Evolutionary conservation across 495 filamentous ascomycete species (phyloP), one percentile per base, ranked within the genome.

Genomic region (Hyaloscypha bicolor): DNA sequence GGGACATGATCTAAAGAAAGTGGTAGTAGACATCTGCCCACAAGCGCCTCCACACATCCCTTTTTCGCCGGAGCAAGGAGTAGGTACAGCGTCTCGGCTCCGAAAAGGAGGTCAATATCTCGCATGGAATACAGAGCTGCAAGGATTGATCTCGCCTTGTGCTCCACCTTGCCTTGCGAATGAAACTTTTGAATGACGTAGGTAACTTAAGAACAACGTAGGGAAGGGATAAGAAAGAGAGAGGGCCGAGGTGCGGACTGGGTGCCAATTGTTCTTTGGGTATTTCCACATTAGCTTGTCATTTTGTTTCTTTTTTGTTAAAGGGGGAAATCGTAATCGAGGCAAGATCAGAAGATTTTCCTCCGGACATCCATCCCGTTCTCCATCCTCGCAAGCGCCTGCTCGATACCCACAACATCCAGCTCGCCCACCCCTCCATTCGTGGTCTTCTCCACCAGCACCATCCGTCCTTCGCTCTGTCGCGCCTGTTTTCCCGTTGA

Each of bases 111-210:
- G 73, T 83, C 76, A 62, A 77, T 87, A 63, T 87, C 78, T 81
- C 84, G 84, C 83, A 83, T 48, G 83, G 83, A 85, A 86, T 86
- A 87, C 83, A 87, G 82, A 85, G 83, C 80, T 81, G 77, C 83
- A 87, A 86, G 83, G 84, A 87, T 82, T 76, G 82, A 72, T 83
- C 84, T 85, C 83, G 82, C 84, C 83, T 86, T 86, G 84, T 83
- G 79, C 83, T 86, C 83, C 84, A 85, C 83, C 83, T 82, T 77
- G 81, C 79, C 82, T 79, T 81, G 83, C 83, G 61, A 60, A 64
- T 14, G 59, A 59, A 31, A 60, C 12, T 60, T 3, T 37, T 37
- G 29, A 60, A 55, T 3, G 30, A 39, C 6, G 12, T 52, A 22
- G 55, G 25, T n/a, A 58, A 58, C 25, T 25, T 1, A 56, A 56